A percentile compares a stretch with the other conserved stretches of the same genome.
Evolutionary conservation across 148 eudicot genomes (phyloP).

Genomic region (Tetragonia tetragonoides): DNA sequence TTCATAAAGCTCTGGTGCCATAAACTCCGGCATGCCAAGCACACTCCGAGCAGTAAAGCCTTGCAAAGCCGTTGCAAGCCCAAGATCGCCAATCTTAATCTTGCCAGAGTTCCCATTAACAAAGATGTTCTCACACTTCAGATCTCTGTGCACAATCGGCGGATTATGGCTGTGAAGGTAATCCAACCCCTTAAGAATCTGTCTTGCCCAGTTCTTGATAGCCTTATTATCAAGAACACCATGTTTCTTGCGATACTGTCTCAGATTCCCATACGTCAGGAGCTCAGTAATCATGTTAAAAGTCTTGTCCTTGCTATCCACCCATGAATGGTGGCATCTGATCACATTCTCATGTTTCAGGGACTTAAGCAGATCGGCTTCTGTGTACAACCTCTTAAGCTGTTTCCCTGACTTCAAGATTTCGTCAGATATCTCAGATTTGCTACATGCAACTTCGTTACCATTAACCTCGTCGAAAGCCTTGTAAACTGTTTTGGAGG

Average conservation of each 20-base stretch:
- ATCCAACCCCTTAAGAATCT: slow-evolving; percentile 27
- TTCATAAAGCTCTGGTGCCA: slow-evolving; percentile 36
- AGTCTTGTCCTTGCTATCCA: slow-evolving; percentile 18
- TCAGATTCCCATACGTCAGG: slow-evolving; percentile 22
- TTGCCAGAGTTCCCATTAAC: slow-evolving; percentile 35
- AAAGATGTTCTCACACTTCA: slow-evolving; percentile 41
- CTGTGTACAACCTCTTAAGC: slow-evolving; percentile 15
- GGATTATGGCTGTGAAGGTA: slow-evolving; percentile 38
- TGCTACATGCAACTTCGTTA: slow-evolving; percentile 43
- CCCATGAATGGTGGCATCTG: slow-evolving; percentile 28
- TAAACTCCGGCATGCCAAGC: slow-evolving; percentile 29
- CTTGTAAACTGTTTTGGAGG: slow-evolving; percentile 28
- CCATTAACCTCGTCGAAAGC: slow-evolving; percentile 39
- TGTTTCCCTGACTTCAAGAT: slow-evolving; percentile 5
- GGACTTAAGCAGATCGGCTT: slow-evolving; percentile 30
- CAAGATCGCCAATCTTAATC: slow-evolving; percentile 37
- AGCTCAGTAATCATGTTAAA: slow-evolving; percentile 32
- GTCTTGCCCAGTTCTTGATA: slow-evolving; percentile 40
- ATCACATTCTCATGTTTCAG: slow-evolving; percentile 32
- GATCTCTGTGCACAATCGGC: slow-evolving; percentile 35
- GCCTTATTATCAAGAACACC: slow-evolving; percentile 26
- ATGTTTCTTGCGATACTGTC: slow-evolving; percentile 22
- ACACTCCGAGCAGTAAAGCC: slow-evolving; percentile 23
- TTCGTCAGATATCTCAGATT: slow-evolving; percentile 22
- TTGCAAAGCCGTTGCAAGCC: slow-evolving; percentile 30